These are phyloP conservation scores for Globisporangium yorkense DNA, from an alignment of 352 stramenopile species.

Conservation along the genomic window DNA sequence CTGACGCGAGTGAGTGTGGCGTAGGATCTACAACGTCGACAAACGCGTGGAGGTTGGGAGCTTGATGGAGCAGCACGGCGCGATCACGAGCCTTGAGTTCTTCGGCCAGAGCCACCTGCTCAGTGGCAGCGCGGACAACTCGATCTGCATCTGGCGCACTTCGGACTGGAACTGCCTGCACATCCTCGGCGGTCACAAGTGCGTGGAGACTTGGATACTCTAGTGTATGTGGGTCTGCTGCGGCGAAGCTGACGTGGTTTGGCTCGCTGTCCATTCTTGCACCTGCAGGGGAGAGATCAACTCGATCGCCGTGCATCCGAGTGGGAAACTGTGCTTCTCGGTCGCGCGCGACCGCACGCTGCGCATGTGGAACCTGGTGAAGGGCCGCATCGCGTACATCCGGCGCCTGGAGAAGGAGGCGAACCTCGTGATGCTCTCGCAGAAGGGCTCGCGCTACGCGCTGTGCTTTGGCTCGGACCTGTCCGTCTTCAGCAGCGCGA, in stretches of 20 bases:
- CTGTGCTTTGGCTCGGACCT: slow-evolving; percentile 67
- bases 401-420: slow-evolving; percentile 80
- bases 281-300: slow-evolving; percentile 63
- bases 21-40: slow-evolving; percentile 85
- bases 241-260: too few species aligned
- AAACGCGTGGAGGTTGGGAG: slow-evolving; percentile 84
- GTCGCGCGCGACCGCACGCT: slow-evolving; percentile 78
- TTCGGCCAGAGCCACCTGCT: slow-evolving; percentile 84
- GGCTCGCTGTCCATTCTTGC: too few species aligned
- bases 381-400: slow-evolving; percentile 86
- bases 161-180: slow-evolving; percentile 88
- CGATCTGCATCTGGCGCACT: slow-evolving; percentile 87
- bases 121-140: slow-evolving; percentile 83
- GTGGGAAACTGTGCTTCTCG: slow-evolving; percentile 83
- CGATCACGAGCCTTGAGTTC: slow-evolving; percentile 84
- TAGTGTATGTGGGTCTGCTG: too few species aligned
- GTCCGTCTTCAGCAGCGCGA: slow-evolving; percentile 72
- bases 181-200: slow-evolving; percentile 87
- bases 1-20: neutral
- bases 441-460: slow-evolving; percentile 63
- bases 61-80: slow-evolving; percentile 83
- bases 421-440: slow-evolving; percentile 67
- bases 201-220: slow-evolving; percentile 1
- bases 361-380: slow-evolving; percentile 89
- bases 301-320: slow-evolving; percentile 84